A percentile compares a stretch with the other conserved stretches of the same genome.
These are phyloP conservation scores for Microbotryum intermedium DNA, from an alignment of 1,284 basidiomycete species.

Conservation along the genomic window DNA sequence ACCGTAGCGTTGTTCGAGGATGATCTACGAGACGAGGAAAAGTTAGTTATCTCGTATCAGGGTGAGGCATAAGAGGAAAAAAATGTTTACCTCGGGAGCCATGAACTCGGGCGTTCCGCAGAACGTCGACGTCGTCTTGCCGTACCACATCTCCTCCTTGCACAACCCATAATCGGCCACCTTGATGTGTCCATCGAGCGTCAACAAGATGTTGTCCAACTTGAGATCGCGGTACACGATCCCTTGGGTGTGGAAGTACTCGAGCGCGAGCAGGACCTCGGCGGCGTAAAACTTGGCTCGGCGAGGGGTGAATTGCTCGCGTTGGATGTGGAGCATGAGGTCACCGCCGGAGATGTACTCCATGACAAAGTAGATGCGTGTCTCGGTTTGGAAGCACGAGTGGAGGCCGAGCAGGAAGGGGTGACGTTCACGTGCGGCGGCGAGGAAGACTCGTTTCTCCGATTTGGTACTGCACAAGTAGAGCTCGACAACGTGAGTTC, in stretches of 20 bases:
- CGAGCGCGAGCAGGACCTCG: constrained; percentile 91
- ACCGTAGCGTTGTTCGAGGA: constrained; percentile 95
- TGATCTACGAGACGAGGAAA: constrained; percentile 53
- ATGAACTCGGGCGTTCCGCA: constrained; percentile 99
- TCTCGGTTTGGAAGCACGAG: constrained; percentile 99
- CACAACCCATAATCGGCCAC: constrained; percentile 98
- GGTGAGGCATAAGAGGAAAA: not conserved
- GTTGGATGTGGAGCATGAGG: constrained; percentile 72
- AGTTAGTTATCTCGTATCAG: not conserved
- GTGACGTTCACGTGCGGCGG: constrained; percentile 91
- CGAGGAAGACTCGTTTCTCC: constrained; percentile 95
- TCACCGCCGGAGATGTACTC: constrained; percentile 60
- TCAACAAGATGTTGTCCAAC: constrained; percentile 95
- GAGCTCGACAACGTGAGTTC: not conserved
- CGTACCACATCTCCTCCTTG: constrained; percentile 98
- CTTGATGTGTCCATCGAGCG: constrained; percentile 95
- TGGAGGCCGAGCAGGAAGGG: constrained; percentile 95
- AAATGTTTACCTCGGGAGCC: constrained; percentile 77
- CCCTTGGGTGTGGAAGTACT: constrained; percentile 97
- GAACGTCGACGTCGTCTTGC: constrained; percentile 96
- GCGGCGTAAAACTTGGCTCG: constrained; percentile 97
- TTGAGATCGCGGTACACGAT: constrained; percentile 95
- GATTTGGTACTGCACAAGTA: constrained; percentile 71
- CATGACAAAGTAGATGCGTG: constrained; percentile 69
- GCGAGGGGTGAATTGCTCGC: constrained; percentile 67